These are phyloP conservation scores for Euclidium syriacum DNA, from an alignment of 345 rosid species.

Conservation along the genomic window DNA sequence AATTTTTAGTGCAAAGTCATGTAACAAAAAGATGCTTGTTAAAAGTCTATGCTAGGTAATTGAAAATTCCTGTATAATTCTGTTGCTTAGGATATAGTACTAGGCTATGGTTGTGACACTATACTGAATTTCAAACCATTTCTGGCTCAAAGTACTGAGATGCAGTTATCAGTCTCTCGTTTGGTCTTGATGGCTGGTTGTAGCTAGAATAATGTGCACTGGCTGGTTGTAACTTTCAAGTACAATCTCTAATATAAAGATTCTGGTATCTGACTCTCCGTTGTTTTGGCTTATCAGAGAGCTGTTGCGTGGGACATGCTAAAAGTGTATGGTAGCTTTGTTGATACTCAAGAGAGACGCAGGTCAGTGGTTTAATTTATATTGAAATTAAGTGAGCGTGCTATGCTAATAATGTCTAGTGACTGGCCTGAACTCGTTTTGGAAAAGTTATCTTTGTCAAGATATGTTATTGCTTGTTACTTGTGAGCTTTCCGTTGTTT, in stretches of 20 bases:
- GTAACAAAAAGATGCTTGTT: background rate
- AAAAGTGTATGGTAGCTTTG: conserved; percentile 73
- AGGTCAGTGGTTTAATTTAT: conserved; percentile 45
- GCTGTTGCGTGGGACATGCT: conserved; percentile 98
- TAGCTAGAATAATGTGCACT: conserved; percentile 5
- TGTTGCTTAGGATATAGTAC: background rate
- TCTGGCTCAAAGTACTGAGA: background rate
- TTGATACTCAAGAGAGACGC: conserved; percentile 72
- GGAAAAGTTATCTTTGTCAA: conserved; percentile 14
- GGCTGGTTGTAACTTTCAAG: conserved; percentile 1
- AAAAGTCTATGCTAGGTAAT: background rate
- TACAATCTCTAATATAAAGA: background rate
- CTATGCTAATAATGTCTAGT: background rate
- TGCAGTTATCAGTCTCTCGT: background rate
- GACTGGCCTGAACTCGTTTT: conserved; percentile 9
- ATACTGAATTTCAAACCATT: background rate
- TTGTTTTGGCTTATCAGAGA: conserved; percentile 38
- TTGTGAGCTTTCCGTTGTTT: background rate
- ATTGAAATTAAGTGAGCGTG: background rate
- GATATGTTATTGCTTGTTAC: background rate
- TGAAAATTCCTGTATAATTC: background rate
- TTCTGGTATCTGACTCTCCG: background rate
- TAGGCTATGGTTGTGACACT: background rate
- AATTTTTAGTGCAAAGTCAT: background rate
- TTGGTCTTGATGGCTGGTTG: conserved; percentile 7